Conservation (phyloP, 208 protist genomes). For the Acanthamoeba castellanii region DNA sequence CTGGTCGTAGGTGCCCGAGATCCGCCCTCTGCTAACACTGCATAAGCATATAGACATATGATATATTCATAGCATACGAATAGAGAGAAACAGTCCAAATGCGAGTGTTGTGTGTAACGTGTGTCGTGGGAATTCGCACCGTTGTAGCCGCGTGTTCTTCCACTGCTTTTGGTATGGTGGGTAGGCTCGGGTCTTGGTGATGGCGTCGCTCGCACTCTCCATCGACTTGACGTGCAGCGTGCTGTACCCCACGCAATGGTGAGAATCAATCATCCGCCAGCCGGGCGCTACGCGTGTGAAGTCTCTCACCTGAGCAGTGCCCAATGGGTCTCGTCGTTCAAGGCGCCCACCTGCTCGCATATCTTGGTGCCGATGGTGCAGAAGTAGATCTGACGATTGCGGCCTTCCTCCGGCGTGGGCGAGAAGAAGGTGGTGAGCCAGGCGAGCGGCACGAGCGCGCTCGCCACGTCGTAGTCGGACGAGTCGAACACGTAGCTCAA, state of each 20-base stretch:
- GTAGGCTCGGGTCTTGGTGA: not conserved
- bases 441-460: slow-evolving; percentile 7
- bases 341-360: slow-evolving; percentile 11
- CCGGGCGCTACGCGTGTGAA: not conserved
- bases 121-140: not conserved
- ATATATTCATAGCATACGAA: too few species aligned
- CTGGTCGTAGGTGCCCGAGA: not conserved
- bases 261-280: not conserved
- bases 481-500: slow-evolving; percentile 52
- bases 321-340: slow-evolving; percentile 24
- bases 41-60: too few species aligned
- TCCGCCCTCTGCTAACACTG: not conserved
- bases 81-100: too few species aligned
- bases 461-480: slow-evolving; percentile 32
- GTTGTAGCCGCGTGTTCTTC: not conserved
- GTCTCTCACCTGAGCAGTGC: not conserved
- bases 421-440: not conserved
- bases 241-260: not conserved
- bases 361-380: slow-evolving; percentile 10
- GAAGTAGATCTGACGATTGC: slow-evolving; percentile 17
- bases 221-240: slow-evolving; percentile 34
- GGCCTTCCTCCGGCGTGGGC: not conserved
- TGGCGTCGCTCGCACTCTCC: not conserved
- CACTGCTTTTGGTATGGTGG: slow-evolving; percentile 21
- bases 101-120: too few species aligned